Base-by-base conservation (phyloP, 495 filamentous ascomycete species). In the Podospora pseudocomata region DNA sequence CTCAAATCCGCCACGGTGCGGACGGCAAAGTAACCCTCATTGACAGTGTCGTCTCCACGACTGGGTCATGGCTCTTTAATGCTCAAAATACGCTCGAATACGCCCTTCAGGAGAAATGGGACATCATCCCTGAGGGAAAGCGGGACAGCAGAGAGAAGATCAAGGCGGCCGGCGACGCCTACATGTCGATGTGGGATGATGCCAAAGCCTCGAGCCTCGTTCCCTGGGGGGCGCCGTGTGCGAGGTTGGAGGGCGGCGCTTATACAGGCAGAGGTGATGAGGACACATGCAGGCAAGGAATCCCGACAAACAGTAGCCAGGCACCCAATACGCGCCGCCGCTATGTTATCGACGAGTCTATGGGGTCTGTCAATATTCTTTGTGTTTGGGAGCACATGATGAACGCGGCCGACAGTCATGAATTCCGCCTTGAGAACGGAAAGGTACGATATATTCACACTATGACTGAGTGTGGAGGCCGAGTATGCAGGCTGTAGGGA, bases 401-500 rank as follows among this genome's bases (percentile, higher is more conserved):
- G 67, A 76, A 73, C 39, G 80, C 79, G 7, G 75, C 78, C 0
- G 81, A 82, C 39, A 77, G 74, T 54, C 81, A 82, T 44, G 77
- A 80, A 71, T 83, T 82, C 64, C 73, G 81, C 13, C 57, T 83
- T 0, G 80, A 83, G 70, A 72, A 72, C 11, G 78, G 80, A 0
- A 82, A 80, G 75, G 55, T 83, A 28, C 69, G 81, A 7, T 83
- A 78, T 54, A 55, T 82, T 0, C 81, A 83, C 68, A 80, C 81
- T 1, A 81, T 83, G 70, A 82, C 81, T 1, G 74, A 68, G 30
- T 72, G 67, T 64, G 67, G 61, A 9, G 61, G 61, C 16, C 61
- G 32, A 23, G 19, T 19, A 7, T 63, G 61, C n/a, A 7, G 30
- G 61, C 20, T 63, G 5, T 63, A 32, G 34, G 23, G 60, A 4